phyloP scores from a whole-genome alignment of 2,329 filamentous ascomycete species.

The Tolypocladium nubicola region DNA sequence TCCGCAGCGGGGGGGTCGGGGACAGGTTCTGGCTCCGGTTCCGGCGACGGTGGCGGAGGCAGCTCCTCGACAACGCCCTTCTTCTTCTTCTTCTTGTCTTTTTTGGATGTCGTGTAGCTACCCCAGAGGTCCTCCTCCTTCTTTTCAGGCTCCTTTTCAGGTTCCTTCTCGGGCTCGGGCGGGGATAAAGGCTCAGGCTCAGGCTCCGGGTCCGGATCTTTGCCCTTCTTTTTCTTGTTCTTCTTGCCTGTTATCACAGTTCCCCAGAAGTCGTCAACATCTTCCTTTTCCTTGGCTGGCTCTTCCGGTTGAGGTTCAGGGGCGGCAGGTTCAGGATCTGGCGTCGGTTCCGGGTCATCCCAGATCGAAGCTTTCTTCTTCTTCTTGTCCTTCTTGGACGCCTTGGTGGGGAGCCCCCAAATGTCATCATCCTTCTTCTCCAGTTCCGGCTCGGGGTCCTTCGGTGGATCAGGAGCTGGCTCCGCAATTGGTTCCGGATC shows the following conservation, averaged over 20 bases:
- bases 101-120: slow-evolving; percentile 12
- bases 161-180: slow-evolving; percentile 10
- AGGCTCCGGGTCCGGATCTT: not conserved
- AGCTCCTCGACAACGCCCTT: slow-evolving; percentile 10
- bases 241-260: slow-evolving; percentile 8
- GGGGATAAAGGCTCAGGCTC: slow-evolving; percentile 1
- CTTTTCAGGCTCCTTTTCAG: slow-evolving; percentile 12
- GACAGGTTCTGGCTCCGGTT: slow-evolving; percentile 2
- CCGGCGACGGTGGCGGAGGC: slow-evolving; percentile 8
- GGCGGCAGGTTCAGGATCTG: slow-evolving; percentile 10
- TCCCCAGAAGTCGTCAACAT: slow-evolving; percentile 16
- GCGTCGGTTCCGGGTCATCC: slow-evolving; percentile 11
- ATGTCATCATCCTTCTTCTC: slow-evolving; percentile 20
- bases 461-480: slow-evolving; percentile 10
- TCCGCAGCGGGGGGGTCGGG: slow-evolving; percentile 7
- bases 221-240: slow-evolving; percentile 13
- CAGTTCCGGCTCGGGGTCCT: slow-evolving; percentile 11
- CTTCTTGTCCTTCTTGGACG: slow-evolving; percentile 20
- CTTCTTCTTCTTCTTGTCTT: slow-evolving; percentile 18
- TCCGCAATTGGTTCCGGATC: slow-evolving; percentile 15
- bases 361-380: slow-evolving; percentile 14
- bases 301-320: slow-evolving; percentile 2
- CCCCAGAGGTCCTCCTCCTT: slow-evolving; percentile 19
- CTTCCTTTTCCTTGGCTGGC: slow-evolving; percentile 7
- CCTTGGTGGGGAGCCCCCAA: slow-evolving; percentile 16